phyloP scores from a whole-genome alignment of 106 monocot species.

The Allium fistulosum region DNA sequence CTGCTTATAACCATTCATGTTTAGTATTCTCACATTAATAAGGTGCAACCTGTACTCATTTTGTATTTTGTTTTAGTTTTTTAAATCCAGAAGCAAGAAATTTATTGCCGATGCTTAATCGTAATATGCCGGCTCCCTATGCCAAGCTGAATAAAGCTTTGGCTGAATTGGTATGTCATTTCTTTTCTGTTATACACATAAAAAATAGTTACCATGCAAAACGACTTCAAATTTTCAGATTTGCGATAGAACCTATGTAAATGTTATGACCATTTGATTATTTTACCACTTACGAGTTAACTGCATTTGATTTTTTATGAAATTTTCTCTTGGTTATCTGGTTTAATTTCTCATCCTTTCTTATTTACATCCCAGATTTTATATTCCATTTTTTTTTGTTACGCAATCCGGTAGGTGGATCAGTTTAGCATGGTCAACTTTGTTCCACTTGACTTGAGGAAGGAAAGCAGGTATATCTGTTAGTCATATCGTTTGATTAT shows the following conservation, averaged over 20 bases:
- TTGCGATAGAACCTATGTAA: neutral
- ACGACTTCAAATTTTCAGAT: neutral
- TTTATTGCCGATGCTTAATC: constrained; percentile 74
- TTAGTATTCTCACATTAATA: too few species aligned
- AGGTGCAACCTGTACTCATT: neutral
- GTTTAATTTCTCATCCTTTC: too few species aligned
- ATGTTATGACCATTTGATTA: neutral
- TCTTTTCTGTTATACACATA: neutral
- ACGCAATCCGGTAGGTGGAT: constrained; percentile 42
- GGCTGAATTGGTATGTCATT: constrained; percentile 66
- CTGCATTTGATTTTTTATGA: too few species aligned
- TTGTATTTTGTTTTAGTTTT: constrained; percentile 36
- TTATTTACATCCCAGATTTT: neutral
- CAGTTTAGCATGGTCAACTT: constrained; percentile 92
- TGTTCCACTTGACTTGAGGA: constrained; percentile 84
- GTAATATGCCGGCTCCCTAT: constrained; percentile 77
- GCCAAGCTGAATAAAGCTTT: constrained; percentile 79
- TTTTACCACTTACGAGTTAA: too few species aligned
- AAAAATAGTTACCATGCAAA: neutral
- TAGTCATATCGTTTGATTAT: neutral
- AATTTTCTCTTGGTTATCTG: too few species aligned
- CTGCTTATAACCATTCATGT: neutral
- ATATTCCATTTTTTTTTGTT: neutral
- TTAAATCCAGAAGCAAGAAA: constrained; percentile 72
- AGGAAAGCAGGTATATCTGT: constrained; percentile 73